Percentiles rank a stretch among this genome's conserved stretches.
Conservation (phyloP, 1,284 basidiomycete species). For the Ceratobasidium sp. region DNA sequence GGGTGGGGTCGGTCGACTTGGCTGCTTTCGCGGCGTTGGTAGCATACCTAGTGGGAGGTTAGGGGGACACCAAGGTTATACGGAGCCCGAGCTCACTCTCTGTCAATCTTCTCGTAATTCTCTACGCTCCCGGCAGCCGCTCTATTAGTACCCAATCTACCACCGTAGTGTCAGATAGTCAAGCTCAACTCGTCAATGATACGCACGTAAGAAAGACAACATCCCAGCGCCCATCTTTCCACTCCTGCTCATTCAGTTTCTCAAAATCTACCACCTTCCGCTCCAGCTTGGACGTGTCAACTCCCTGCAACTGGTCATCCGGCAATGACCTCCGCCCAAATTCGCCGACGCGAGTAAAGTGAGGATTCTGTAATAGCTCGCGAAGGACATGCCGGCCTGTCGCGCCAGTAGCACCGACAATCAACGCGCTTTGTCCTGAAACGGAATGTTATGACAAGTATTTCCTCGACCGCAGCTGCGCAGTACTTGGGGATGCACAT, state of each 20-base stretch:
- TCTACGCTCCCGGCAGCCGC: conserved; percentile 69
- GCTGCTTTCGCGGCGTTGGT: conserved; percentile 74
- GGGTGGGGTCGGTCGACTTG: conserved; percentile 58
- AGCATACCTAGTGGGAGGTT: conserved; percentile 65
- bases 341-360: conserved; percentile 69
- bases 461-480: conserved; percentile 12
- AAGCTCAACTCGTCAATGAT: not conserved
- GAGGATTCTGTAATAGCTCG: conserved; percentile 64
- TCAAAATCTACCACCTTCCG: conserved; percentile 75
- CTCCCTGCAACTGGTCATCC: conserved; percentile 52
- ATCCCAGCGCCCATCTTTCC: conserved; percentile 70
- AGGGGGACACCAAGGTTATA: not conserved
- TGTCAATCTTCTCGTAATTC: conserved; percentile 78
- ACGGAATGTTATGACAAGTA: not conserved
- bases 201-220: conserved; percentile 62
- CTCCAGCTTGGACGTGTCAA: conserved; percentile 50
- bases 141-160: conserved; percentile 71
- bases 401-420: conserved; percentile 74
- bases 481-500: not conserved
- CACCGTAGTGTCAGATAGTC: conserved; percentile 9
- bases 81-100: conserved; percentile 62
- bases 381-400: conserved; percentile 66
- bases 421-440: conserved; percentile 58
- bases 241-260: conserved; percentile 62
- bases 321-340: conserved; percentile 70